Conservation (phyloP, 345 rosid genomes). For the Erucastrum elatum region DNA sequence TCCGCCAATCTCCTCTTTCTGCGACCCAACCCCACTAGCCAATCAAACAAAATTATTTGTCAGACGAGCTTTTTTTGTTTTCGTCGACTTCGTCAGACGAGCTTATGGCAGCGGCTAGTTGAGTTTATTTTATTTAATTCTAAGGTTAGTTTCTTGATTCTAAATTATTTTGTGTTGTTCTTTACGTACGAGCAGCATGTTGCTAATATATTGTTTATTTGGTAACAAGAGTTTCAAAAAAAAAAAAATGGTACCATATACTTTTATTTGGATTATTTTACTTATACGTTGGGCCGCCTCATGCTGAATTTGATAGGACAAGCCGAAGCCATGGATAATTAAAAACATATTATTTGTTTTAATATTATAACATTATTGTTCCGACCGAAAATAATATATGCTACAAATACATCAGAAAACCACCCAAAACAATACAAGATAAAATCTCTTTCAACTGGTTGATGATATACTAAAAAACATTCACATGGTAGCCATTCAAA, state of each 20-base stretch:
- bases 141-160: neutral
- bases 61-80: neutral
- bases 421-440: too few species aligned
- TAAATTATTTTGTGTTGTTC: neutral
- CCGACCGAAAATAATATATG: too few species aligned
- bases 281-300: neutral
- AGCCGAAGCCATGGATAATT: neutral
- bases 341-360: neutral
- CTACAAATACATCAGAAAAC: too few species aligned
- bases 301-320: neutral
- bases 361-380: too few species aligned
- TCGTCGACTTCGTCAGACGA: neutral
- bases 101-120: neutral
- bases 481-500: too few species aligned
- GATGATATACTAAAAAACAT: too few species aligned
- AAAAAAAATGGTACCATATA: too few species aligned
- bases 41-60: neutral
- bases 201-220: neutral
- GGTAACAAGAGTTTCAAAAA: too few species aligned
- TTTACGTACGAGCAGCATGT: neutral
- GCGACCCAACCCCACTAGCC: slow-evolving; percentile 21
- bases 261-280: neutral
- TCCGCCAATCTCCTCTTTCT: neutral
- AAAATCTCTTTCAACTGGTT: too few species aligned
- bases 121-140: neutral